Base-by-base conservation (phyloP, 257 asterid genomes). In the Nicotiana benthamiana region DNA sequence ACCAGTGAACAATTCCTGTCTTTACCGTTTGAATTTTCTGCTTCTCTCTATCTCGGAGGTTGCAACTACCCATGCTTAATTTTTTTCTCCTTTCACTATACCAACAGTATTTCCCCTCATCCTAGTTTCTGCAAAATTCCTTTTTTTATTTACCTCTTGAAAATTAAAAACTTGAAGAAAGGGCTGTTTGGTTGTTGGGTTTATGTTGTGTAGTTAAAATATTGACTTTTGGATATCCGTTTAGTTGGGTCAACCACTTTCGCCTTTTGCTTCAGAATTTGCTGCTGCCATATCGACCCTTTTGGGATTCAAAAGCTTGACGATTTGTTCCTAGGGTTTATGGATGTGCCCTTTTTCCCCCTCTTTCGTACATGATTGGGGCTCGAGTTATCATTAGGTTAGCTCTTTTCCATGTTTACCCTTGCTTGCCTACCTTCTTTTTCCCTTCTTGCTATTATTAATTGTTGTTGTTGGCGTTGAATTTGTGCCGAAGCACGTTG, bases 351-450 rank as follows among this genome's bases (percentile, higher is more conserved):
- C 15, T 51, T n/a, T n/a, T n/a, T n/a, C n/a, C n/a, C n/a, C n/a
- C n/a, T n/a, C n/a, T n/a, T 13, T 70, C 36, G 9, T 75, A 70
- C 63, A 52, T 56, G 82, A 80, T 63, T 84, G 30, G 83, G 80
- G 84, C 83, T 89, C 83, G 85, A 83, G 84, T 88, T 63, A 76
- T 87, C 46, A 85, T 65, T 84, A 20, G 82, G 82, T 77, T 24
- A 62, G 75, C 78, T 22, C 83, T 68, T 87, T 80, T 79, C 62
- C 57, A 75, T 40, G 9, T 36, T 78, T 82, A 52, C 20, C 13
- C 51, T 32, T 63, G 82, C 65, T 66, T 85, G 80, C 30, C 22
- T 18, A 26, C 66, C 54, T 36, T 74, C 51, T n/a, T 53, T 22
- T 46, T 10, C n/a, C 83, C 4, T 40, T 80, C 76, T 70, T 61